Evolutionary conservation across 176 grass and related monocot genomes (phyloP).

Genomic region (Juncus effusus): DNA sequence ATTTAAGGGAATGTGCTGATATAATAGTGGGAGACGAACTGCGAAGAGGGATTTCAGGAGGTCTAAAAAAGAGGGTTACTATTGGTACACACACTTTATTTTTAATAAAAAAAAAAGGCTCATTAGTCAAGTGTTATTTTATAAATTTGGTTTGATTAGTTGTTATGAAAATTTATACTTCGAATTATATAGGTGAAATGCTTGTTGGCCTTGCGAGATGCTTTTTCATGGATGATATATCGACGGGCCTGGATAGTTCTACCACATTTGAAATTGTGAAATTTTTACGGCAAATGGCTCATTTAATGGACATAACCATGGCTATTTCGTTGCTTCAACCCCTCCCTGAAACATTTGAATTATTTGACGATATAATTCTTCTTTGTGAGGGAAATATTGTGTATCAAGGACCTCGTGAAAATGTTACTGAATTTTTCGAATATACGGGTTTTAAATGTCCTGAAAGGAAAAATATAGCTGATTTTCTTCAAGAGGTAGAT

Average conservation of each 20-base stretch:
- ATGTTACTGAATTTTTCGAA: slow-evolving; percentile 65
- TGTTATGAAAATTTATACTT: too few species aligned
- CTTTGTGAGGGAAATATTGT: slow-evolving; percentile 84
- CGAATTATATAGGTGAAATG: slow-evolving; percentile 79
- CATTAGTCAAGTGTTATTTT: too few species aligned
- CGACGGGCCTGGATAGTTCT: slow-evolving; percentile 92
- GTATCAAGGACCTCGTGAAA: slow-evolving; percentile 89
- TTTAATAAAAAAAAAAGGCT: neutral
- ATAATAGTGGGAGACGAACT: slow-evolving; percentile 83
- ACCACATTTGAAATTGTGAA: slow-evolving; percentile 86
- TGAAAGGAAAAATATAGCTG: slow-evolving; percentile 73
- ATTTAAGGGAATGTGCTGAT: slow-evolving; percentile 78
- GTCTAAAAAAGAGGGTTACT: slow-evolving; percentile 88
- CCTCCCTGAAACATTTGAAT: slow-evolving; percentile 72
- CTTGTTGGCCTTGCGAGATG: slow-evolving; percentile 80
- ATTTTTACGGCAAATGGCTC: slow-evolving; percentile 77
- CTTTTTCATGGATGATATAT: slow-evolving; percentile 99
- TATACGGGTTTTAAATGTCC: slow-evolving; percentile 85
- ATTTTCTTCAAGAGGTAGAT: slow-evolving; percentile 99
- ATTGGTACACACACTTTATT: slow-evolving; percentile 45
- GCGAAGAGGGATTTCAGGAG: slow-evolving; percentile 94
- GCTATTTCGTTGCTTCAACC: slow-evolving; percentile 95
- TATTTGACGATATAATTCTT: slow-evolving; percentile 95
- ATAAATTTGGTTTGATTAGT: neutral
- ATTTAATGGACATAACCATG: slow-evolving; percentile 78